phyloP scores from a whole-genome alignment of 768 basidiomycete genomes.

The Coprinellus micaceus region DNA sequence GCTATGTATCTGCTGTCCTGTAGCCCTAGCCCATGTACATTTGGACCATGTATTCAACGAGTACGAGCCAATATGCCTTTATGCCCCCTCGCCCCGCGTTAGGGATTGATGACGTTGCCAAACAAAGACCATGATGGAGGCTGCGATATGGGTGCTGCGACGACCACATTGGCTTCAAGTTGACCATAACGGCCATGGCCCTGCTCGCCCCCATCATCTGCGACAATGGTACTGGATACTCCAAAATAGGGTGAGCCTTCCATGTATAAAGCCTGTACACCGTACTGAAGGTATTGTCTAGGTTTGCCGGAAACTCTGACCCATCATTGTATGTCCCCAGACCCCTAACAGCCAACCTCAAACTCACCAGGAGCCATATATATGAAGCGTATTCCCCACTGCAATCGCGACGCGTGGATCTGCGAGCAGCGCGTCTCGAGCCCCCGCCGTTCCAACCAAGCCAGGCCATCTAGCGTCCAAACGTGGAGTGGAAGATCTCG shows the following conservation, averaged over 20 bases:
- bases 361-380: slow-evolving; percentile 1
- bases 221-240: slow-evolving; percentile 96
- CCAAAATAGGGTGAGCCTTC: slow-evolving; percentile 84
- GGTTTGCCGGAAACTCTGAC: slow-evolving; percentile 98
- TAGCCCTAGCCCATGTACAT: too few relatives aligned
- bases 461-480: slow-evolving; percentile 93
- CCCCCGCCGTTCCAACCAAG: slow-evolving; percentile 77
- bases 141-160: neutral
- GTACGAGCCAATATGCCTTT: too few relatives aligned
- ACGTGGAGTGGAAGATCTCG: slow-evolving; percentile 96
- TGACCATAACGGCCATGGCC: slow-evolving; percentile 52
- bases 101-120: slow-evolving; percentile 8
- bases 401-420: slow-evolving; percentile 90
- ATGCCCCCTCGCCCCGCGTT: neutral
- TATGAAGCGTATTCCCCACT: slow-evolving; percentile 86
- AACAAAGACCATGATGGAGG: too few relatives aligned
- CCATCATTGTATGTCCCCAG: slow-evolving; percentile 80
- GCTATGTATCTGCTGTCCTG: too few relatives aligned
- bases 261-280: neutral
- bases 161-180: slow-evolving; percentile 1
- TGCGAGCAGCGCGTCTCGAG: slow-evolving; percentile 57
- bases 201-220: slow-evolving; percentile 91
- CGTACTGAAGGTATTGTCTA: slow-evolving; percentile 27
- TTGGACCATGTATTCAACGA: too few relatives aligned
- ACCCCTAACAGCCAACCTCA: slow-evolving; percentile 3